Percentiles rank a stretch among this genome's conserved stretches.
Conservation (phyloP, 2,329 filamentous ascomycete genomes). For the Tolypocladium sp. region DNA sequence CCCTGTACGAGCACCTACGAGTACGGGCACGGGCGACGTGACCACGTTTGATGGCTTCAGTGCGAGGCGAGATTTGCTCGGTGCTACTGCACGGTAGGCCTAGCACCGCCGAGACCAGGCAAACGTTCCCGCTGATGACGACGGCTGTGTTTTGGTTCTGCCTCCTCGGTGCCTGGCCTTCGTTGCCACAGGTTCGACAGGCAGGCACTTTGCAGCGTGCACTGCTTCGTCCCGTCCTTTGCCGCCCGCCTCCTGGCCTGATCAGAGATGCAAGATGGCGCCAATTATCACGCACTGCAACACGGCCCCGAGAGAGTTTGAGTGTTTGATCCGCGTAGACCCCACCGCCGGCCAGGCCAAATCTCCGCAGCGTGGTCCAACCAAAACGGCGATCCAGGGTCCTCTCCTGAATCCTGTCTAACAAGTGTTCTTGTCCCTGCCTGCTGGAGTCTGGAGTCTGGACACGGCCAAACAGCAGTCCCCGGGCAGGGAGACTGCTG, state of each 20-base stretch:
- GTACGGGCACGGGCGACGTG: not conserved
- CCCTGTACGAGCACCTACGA: too few species aligned
- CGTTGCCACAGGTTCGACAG: too few species aligned
- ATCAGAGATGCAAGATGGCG: not conserved
- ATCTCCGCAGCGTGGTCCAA: slow-evolving; percentile 1
- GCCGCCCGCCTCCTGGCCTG: not conserved
- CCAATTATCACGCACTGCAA: not conserved
- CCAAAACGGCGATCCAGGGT: slow-evolving; percentile 1
- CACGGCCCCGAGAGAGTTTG: not conserved
- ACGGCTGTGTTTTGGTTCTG: not conserved
- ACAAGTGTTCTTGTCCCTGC: not conserved
- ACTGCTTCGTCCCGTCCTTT: not conserved
- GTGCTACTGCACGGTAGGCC: not conserved
- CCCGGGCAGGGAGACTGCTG: not conserved
- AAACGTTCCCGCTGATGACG: not conserved
- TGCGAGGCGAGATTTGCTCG: not conserved
- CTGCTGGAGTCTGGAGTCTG: not conserved
- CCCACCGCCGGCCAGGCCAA: not conserved
- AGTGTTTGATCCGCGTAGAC: not conserved
- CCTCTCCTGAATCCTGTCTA: slow-evolving; percentile 5
- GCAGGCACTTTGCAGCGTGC: not conserved
- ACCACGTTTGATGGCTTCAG: not conserved
- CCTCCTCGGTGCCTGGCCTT: not conserved
- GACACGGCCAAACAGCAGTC: not conserved
- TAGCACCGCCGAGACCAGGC: not conserved